Conservation (phyloP, 495 filamentous ascomycete species). For the Cudoniella acicularis region DNA sequence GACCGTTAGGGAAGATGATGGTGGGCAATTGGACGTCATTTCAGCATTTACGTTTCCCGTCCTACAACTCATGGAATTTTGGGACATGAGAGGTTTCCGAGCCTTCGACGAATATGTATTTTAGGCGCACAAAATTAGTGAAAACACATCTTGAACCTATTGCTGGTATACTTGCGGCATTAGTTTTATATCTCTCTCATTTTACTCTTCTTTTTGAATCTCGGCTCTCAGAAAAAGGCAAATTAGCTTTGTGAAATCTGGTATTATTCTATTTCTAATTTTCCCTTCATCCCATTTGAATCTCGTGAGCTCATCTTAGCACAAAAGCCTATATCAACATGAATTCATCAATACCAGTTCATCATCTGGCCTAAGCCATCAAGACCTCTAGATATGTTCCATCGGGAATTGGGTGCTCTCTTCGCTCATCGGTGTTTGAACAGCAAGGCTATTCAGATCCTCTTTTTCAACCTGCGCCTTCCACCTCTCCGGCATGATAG, state of each 20-base stretch:
- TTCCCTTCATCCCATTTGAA: not conserved
- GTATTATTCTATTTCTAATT: no score
- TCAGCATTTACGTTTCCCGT: not conserved
- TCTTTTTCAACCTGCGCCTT: slow-evolving; percentile 14
- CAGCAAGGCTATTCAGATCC: not conserved
- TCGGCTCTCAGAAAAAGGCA: no score
- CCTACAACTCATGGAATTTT: not conserved
- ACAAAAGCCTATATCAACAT: not conserved
- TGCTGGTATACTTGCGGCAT: not conserved
- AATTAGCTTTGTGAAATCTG: no score
- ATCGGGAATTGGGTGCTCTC: slow-evolving; percentile 21
- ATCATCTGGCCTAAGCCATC: not conserved
- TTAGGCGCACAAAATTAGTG: not conserved
- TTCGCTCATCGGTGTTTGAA: slow-evolving; percentile 4
- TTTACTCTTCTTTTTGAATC: no score
- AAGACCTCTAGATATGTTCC: slow-evolving; percentile 12
- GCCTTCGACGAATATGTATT: not conserved
- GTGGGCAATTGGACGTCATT: not conserved
- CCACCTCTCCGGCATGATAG: slow-evolving; percentile 49
- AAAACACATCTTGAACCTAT: not conserved
- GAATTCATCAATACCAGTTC: not conserved
- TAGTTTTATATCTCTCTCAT: no score
- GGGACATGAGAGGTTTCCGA: not conserved
- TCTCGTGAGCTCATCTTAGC: not conserved
- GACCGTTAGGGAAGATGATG: not conserved